Percentiles rank a stretch among this genome's conserved stretches.
Evolutionary conservation across 1,284 basidiomycete species (phyloP).

Genomic region (Meripilus lineatus): DNA sequence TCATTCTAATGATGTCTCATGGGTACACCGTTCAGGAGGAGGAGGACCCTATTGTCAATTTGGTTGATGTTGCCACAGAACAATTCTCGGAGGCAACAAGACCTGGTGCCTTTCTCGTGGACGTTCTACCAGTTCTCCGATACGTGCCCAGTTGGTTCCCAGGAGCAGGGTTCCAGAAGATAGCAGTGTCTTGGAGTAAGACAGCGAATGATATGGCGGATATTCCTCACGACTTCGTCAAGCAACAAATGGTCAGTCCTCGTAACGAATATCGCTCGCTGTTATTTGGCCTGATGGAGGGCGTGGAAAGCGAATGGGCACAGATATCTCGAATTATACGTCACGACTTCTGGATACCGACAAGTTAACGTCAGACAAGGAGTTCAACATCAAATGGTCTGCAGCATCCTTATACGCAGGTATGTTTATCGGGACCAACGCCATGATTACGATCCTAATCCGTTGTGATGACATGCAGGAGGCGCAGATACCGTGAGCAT

Average conservation of each 20-base stretch:
- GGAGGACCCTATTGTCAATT: slow-evolving; percentile 26
- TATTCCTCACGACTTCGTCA: slow-evolving; percentile 6
- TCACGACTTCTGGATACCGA: slow-evolving; percentile 12
- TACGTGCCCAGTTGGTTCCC: slow-evolving; percentile 39
- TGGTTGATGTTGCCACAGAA: slow-evolving; percentile 26
- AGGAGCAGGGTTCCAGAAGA: slow-evolving; percentile 38
- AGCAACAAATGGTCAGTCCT: slow-evolving; percentile 5
- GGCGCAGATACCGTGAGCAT: slow-evolving; percentile 19
- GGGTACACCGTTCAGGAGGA: slow-evolving; percentile 29
- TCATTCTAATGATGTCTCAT: slow-evolving; percentile 30
- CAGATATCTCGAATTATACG: slow-evolving; percentile 15
- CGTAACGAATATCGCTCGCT: background rate
- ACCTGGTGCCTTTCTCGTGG: slow-evolving; percentile 17
- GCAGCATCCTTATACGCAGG: slow-evolving; percentile 21
- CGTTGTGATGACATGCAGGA: slow-evolving; percentile 5
- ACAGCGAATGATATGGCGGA: slow-evolving; percentile 7
- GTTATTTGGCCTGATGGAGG: background rate
- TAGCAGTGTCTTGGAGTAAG: slow-evolving; percentile 31
- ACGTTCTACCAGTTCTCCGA: slow-evolving; percentile 23
- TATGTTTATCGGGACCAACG: slow-evolving; percentile 1
- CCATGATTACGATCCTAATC: background rate
- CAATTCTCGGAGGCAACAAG: slow-evolving; percentile 22
- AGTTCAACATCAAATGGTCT: slow-evolving; percentile 18
- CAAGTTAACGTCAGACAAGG: slow-evolving; percentile 10
- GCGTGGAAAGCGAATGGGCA: slow-evolving; percentile 10